These are phyloP conservation scores for Neolentinus lepideus DNA, from an alignment of 1,284 basidiomycete genomes.

Conservation along the genomic window DNA sequence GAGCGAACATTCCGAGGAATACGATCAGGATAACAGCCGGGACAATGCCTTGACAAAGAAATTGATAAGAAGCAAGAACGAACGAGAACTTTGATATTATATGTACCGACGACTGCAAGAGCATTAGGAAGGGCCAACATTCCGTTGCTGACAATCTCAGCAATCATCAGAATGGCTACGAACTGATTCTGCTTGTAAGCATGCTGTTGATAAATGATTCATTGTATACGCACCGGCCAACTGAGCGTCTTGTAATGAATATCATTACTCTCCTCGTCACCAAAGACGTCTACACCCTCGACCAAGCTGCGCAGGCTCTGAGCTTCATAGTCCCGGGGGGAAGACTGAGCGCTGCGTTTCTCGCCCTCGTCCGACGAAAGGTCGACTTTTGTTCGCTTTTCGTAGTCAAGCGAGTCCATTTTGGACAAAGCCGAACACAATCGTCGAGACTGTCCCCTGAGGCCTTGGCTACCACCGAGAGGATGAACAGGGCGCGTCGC, in stretches of 20 bases:
- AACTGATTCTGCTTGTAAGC: slow-evolving; percentile 22
- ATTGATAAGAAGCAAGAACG: slow-evolving; percentile 39
- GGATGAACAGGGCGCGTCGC: no score
- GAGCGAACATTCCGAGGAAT: slow-evolving; percentile 45
- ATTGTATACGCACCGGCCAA: slow-evolving; percentile 34
- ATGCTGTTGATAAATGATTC: background rate
- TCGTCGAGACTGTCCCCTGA: no score
- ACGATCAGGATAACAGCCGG: slow-evolving; percentile 48
- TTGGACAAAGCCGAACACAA: no score
- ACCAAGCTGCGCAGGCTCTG: no score
- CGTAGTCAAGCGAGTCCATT: no score
- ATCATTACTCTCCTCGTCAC: slow-evolving; percentile 25
- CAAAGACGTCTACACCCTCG: slow-evolving; percentile 23
- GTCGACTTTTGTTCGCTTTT: no score
- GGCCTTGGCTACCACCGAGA: no score
- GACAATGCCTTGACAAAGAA: slow-evolving; percentile 47
- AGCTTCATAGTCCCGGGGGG: no score
- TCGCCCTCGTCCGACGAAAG: no score
- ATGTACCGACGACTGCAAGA: slow-evolving; percentile 42
- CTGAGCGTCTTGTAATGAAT: slow-evolving; percentile 39
- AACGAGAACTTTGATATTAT: background rate
- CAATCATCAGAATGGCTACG: slow-evolving; percentile 47
- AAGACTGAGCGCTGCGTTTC: no score
- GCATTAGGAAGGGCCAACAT: slow-evolving; percentile 51
- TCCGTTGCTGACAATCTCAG: slow-evolving; percentile 52